These are phyloP conservation scores for Globisporangium splendens DNA, from an alignment of 352 stramenopile species.

Conservation along the genomic window DNA sequence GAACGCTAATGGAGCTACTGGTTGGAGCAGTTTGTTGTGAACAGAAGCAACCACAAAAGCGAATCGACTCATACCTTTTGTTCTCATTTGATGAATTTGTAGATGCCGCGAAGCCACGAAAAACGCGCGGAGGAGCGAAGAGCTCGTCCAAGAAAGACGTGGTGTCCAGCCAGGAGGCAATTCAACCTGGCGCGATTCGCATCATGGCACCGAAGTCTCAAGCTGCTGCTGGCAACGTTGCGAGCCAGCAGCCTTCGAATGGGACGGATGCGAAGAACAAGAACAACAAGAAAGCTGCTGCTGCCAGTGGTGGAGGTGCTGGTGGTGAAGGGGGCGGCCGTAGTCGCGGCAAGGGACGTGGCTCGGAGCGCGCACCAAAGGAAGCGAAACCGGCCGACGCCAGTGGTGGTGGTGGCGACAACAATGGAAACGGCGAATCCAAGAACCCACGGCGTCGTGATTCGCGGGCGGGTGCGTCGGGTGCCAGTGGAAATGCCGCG, in stretches of 20 bases:
- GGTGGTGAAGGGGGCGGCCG: slow-evolving; percentile 9
- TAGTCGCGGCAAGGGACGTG: slow-evolving; percentile 25
- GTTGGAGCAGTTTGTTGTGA: not conserved
- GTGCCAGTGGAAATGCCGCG: slow-evolving; percentile 4
- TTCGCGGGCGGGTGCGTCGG: slow-evolving; percentile 3
- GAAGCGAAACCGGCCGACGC: slow-evolving; percentile 25
- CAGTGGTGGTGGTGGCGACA: slow-evolving; percentile 18
- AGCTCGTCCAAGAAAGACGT: slow-evolving; percentile 31
- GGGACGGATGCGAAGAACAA: slow-evolving; percentile 16
- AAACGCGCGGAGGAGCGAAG: slow-evolving; percentile 25
- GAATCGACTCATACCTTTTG: not conserved
- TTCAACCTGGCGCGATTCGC: slow-evolving; percentile 42
- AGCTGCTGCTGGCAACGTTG: slow-evolving; percentile 1
- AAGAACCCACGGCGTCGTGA: slow-evolving; percentile 33
- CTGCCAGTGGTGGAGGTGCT: not conserved
- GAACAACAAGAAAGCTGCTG: slow-evolving; percentile 10
- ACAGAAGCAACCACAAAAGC: no score
- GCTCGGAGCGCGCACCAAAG: slow-evolving; percentile 19
- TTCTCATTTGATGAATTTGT: not conserved
- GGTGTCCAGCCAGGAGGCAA: slow-evolving; percentile 1
- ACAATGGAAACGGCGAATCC: slow-evolving; percentile 15
- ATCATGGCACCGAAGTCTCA: slow-evolving; percentile 48
- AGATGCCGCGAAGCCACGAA: slow-evolving; percentile 46
- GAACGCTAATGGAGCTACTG: not conserved
- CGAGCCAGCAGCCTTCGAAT: not conserved